phyloP scores from a whole-genome alignment of 441 rosid species.

The Raphanus hybrid region DNA sequence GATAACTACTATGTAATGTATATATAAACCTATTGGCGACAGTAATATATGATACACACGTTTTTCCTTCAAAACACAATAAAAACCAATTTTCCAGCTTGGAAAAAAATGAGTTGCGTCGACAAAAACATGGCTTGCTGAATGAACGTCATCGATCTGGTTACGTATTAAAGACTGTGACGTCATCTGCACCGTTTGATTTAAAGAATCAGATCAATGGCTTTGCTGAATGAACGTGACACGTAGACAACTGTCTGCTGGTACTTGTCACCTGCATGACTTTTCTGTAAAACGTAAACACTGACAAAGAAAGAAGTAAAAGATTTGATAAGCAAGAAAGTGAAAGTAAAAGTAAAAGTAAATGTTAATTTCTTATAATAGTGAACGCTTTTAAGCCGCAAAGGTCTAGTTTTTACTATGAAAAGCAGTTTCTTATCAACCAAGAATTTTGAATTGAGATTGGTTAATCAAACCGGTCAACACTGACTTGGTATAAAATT shows the following conservation, averaged over 20 bases:
- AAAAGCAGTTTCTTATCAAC: slow-evolving; percentile 20
- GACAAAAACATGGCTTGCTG: neutral
- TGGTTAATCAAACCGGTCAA: slow-evolving; percentile 6
- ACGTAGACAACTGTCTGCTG: slow-evolving; percentile 33
- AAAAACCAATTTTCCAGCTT: too few relatives aligned
- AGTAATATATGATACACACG: too few relatives aligned
- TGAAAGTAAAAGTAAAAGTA: slow-evolving; percentile 6
- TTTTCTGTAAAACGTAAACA: slow-evolving; percentile 18
- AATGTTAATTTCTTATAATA: slow-evolving; percentile 1
- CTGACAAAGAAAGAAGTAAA: slow-evolving; percentile 13
- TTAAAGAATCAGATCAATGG: slow-evolving; percentile 23
- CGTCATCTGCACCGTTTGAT: slow-evolving; percentile 30
- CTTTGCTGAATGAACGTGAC: slow-evolving; percentile 28
- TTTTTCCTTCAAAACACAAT: too few relatives aligned
- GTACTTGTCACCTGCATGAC: slow-evolving; percentile 36
- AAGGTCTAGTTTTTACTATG: slow-evolving; percentile 6
- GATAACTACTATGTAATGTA: too few relatives aligned
- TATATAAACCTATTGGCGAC: too few relatives aligned
- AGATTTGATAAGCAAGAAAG: slow-evolving; percentile 5
- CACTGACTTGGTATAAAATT: slow-evolving; percentile 4
- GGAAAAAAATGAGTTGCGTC: neutral
- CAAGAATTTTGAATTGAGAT: neutral
- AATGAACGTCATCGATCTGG: neutral
- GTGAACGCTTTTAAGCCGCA: slow-evolving; percentile 31
- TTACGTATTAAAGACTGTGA: slow-evolving; percentile 26